Conservation (phyloP, 106 monocot species). For the Acorus gramineus region DNA sequence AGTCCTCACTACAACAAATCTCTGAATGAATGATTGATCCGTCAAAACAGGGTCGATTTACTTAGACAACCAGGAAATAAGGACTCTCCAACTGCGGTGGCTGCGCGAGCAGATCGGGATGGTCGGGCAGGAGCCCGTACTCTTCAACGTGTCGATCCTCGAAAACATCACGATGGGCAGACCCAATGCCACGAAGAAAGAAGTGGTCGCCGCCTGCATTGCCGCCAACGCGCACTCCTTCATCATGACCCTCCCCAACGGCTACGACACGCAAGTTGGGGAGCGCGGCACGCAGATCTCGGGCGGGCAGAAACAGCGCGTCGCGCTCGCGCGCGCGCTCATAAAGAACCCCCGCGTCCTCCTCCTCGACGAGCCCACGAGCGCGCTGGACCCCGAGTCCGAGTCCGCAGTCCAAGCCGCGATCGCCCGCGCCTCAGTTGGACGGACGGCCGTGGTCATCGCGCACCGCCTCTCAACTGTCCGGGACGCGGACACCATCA, state of each 20-base stretch:
- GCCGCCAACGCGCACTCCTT: slow-evolving; percentile 28
- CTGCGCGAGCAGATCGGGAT: slow-evolving; percentile 33
- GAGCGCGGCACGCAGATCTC: too few species aligned
- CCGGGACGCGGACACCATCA: too few species aligned
- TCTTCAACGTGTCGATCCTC: slow-evolving; percentile 23
- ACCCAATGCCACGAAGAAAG: slow-evolving; percentile 21
- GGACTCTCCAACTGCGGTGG: slow-evolving; percentile 21
- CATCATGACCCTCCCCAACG: slow-evolving; percentile 21
- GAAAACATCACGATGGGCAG: slow-evolving; percentile 45
- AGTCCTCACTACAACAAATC: not conserved
- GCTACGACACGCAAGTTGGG: slow-evolving; percentile 31
- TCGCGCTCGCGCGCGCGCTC: too few species aligned
- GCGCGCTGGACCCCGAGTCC: too few species aligned
- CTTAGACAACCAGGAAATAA: slow-evolving; percentile 34
- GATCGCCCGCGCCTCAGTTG: too few species aligned
- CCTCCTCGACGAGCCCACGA: too few species aligned
- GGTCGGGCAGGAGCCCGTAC: slow-evolving; percentile 29
- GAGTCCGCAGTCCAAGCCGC: too few species aligned
- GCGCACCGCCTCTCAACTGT: too few species aligned
- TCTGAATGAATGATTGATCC: not conserved
- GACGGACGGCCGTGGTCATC: too few species aligned
- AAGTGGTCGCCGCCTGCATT: slow-evolving; percentile 18
- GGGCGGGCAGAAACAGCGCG: too few species aligned
- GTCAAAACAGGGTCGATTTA: slow-evolving; percentile 14
- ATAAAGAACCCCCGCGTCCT: too few species aligned